phyloP scores from a whole-genome alignment of 2,329 filamentous ascomycete species.

The Magnaporthales sp. region DNA sequence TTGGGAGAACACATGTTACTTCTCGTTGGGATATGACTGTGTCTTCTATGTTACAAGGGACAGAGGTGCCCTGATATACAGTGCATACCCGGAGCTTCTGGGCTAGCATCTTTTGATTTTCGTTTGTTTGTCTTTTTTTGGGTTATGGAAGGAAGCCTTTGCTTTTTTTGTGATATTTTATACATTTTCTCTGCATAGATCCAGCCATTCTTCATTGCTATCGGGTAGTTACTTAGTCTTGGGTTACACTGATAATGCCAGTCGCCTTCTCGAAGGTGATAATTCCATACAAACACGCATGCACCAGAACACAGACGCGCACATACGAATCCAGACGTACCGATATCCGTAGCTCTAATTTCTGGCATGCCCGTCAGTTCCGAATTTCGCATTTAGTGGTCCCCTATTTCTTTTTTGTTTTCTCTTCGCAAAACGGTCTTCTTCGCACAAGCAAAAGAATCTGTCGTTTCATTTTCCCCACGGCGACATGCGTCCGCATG shows the following conservation, averaged over 20 bases:
- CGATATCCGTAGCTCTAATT: too few species aligned
- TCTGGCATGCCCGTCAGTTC: too few species aligned
- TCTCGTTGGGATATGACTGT: neutral
- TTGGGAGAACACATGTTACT: neutral
- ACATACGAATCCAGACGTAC: too few species aligned
- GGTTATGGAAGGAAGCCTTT: neutral
- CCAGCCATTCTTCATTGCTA: neutral
- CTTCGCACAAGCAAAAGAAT: too few species aligned
- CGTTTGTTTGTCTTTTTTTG: neutral
- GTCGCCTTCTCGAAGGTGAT: neutral
- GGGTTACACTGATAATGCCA: neutral
- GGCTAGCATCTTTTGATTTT: neutral
- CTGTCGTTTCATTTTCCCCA: too few species aligned
- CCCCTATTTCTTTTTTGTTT: too few species aligned
- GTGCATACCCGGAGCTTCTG: neutral
- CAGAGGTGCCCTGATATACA: neutral
- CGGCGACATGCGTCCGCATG: too few species aligned
- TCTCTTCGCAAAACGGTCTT: too few species aligned
- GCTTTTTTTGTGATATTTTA: neutral
- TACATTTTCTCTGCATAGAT: neutral
- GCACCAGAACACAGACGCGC: neutral
- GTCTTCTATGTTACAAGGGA: neutral
- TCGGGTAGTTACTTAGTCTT: neutral
- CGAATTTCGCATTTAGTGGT: too few species aligned
- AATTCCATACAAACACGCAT: neutral